A percentile compares a stretch with the other conserved stretches of the same genome.
Evolutionary conservation across 257 asterid genomes (phyloP).

Genomic region (Capsicum rhomboideum): DNA sequence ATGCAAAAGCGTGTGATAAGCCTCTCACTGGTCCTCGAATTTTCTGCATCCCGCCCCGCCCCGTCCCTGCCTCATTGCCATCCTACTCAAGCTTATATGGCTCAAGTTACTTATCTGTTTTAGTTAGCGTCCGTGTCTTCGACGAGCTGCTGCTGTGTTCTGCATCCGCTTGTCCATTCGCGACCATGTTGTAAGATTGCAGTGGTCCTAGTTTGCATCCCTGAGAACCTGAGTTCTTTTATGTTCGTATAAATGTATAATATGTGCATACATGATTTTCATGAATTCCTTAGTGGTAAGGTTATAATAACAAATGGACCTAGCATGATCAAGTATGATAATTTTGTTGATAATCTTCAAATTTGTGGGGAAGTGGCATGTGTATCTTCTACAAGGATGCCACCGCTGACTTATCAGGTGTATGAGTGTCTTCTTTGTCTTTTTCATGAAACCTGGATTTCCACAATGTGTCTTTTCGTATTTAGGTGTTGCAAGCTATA

Average conservation of each 20-base stretch:
- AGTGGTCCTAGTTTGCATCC: not conserved
- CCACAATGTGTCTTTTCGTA: slow-evolving; percentile 4
- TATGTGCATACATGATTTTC: not conserved
- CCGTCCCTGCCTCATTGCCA: not conserved
- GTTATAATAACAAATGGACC: not conserved
- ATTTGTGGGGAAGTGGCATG: not conserved
- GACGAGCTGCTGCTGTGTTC: not conserved
- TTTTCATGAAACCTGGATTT: not conserved
- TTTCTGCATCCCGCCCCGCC: not conserved
- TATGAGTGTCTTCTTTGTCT: not conserved
- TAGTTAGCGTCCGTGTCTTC: not conserved
- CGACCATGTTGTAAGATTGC: not conserved
- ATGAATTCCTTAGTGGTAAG: not conserved
- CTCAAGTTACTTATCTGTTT: not conserved
- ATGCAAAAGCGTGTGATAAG: not conserved
- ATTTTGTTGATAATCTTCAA: not conserved
- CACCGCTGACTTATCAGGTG: not conserved
- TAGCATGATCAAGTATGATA: not conserved
- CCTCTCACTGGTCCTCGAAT: not conserved
- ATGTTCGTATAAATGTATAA: not conserved
- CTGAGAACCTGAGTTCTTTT: not conserved
- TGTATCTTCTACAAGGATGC: not conserved
- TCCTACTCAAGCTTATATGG: not conserved
- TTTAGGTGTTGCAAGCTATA: slow-evolving; percentile 71
- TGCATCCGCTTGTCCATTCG: not conserved